Base-by-base conservation (phyloP, 2,329 filamentous ascomycete species). In the Scedosporium aurantiacum region DNA sequence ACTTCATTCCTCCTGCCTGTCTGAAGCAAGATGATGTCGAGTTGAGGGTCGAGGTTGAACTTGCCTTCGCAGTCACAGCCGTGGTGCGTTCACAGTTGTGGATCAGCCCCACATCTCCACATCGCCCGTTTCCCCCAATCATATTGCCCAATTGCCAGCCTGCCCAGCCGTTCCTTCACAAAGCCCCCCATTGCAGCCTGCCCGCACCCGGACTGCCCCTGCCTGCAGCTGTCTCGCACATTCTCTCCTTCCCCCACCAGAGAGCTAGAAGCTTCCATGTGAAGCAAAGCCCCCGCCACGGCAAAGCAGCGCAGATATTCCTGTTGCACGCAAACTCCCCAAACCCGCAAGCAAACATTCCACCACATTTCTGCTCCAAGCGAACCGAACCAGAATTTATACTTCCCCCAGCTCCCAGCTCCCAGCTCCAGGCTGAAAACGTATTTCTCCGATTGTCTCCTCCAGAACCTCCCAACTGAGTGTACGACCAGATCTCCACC, bases 251-350 rank as follows among this genome's bases (percentile, higher is more conserved):
- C 5, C n/a, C 43, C 18, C 16, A 63, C 64, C 12, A 8, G 25
- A 32, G 12, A 64, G 63, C 65, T 67, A 67, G 65, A 64, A 64
- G 63, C 63, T 67, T 67, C 66, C 65, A 67, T 37, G 21, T 18
- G 47, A 40, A 54, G 23, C n/a, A 2, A 54, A 27, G 16, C 43
- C 7, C 50, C 58, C 56, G 50, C 56, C 8, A 21, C 54, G 41
- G 14, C 18, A 16, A 28, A 32, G 40, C 28, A 40, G 25, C 27
- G 25, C 32, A 58, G 21, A 41, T 45, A 41, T 45, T 57, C 54
- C 60, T 16, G 27, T 25, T 57, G 47, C 23, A 18, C 8, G n/a
- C n/a, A n/a, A n/a, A n/a, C 23, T 28, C 23, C 25, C 18, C 45
- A n/a, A 10, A n/a, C 10, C 47, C 28, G 12, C n/a, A n/a, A 18